phyloP scores from a whole-genome alignment of 306 rosid species.

The Gastrolobium bilobum region DNA sequence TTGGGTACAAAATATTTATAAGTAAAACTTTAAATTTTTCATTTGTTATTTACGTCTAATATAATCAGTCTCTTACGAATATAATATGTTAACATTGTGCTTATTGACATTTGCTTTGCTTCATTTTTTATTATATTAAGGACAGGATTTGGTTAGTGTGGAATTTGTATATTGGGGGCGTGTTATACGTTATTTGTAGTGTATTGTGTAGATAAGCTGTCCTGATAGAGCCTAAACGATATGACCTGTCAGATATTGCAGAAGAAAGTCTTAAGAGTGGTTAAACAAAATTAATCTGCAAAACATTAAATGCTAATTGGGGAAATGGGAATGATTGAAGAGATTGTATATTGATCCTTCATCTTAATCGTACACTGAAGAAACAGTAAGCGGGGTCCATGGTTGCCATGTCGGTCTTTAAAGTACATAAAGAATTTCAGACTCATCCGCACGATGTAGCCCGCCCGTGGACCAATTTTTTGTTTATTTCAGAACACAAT shows the following conservation, averaged over 20 bases:
- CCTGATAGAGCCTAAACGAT: slow-evolving; percentile 23
- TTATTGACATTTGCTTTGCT: too few relatives aligned
- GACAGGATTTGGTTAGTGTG: too few relatives aligned
- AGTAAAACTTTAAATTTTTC: too few relatives aligned
- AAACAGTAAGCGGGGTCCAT: slow-evolving; percentile 52
- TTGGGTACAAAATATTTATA: too few relatives aligned
- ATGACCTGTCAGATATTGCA: slow-evolving; percentile 10
- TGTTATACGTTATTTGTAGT: neutral
- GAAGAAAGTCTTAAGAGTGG: neutral
- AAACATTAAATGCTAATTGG: neutral
- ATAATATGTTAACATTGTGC: too few relatives aligned
- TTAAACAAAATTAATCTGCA: neutral
- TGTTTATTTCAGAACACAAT: slow-evolving; percentile 49
- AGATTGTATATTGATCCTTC: neutral
- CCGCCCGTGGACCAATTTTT: slow-evolving; percentile 48
- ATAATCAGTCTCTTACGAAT: too few relatives aligned
- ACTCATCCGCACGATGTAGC: slow-evolving; percentile 72
- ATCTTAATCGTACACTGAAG: slow-evolving; percentile 10
- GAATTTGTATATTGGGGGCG: too few relatives aligned
- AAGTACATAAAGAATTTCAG: slow-evolving; percentile 44
- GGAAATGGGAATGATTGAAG: slow-evolving; percentile 22
- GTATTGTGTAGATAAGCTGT: neutral
- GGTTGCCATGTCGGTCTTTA: slow-evolving; percentile 61
- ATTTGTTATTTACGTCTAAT: too few relatives aligned
- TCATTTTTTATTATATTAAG: too few relatives aligned